These are phyloP conservation scores for Dacryopinax primogenitus DNA, from an alignment of 768 basidiomycete species.

Conservation along the genomic window DNA sequence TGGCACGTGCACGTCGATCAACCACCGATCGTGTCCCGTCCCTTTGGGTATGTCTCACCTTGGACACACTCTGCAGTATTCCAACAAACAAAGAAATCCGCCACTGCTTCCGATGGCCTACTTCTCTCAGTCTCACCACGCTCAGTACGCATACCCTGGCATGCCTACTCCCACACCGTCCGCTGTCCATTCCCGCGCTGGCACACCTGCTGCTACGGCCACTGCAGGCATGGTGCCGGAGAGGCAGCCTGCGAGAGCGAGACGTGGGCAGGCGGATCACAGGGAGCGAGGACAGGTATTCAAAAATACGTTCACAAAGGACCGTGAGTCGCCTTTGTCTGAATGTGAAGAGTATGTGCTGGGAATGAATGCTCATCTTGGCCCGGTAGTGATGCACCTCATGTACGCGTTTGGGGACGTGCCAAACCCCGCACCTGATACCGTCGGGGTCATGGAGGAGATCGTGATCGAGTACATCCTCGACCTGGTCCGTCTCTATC, in stretches of 20 bases:
- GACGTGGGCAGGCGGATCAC: not conserved
- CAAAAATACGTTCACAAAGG: conserved; percentile 20
- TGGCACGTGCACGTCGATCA: no score
- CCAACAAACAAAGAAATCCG: not conserved
- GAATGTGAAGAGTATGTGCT: not conserved
- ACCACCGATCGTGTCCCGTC: not conserved
- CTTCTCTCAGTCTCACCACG: not conserved
- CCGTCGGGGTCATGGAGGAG: conserved; percentile 86
- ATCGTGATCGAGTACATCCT: conserved; percentile 82
- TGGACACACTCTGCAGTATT: not conserved
- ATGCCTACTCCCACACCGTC: not conserved
- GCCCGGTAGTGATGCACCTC: conserved; percentile 51
- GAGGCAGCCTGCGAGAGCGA: not conserved
- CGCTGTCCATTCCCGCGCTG: not conserved
- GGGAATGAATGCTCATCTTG: not conserved
- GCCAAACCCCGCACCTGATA: conserved; percentile 73
- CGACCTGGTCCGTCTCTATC: conserved; percentile 55
- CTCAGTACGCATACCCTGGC: not conserved
- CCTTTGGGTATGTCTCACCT: not conserved
- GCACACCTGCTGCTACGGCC: not conserved
- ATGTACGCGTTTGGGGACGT: conserved; percentile 96
- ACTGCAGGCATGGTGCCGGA: not conserved
- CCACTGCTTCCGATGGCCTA: not conserved
- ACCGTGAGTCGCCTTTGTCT: conserved; percentile 12
- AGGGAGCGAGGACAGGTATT: not conserved